Base-by-base conservation (phyloP, 2,329 filamentous ascomycete genomes). In the Fusarium xyrophilum region DNA sequence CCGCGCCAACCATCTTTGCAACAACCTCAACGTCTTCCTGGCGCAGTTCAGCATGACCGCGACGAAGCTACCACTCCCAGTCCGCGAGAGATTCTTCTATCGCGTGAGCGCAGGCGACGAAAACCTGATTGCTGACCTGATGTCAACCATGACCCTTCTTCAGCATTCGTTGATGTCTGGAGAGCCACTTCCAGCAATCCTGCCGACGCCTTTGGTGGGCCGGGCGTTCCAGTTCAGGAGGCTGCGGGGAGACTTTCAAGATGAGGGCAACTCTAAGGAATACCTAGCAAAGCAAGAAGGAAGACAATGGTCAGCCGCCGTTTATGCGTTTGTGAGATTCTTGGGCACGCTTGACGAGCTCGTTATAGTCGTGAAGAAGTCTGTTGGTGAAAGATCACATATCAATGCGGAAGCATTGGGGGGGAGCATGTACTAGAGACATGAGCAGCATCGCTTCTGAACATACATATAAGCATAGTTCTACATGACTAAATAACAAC, bases 241-340 rank as follows among this genome's bases (percentile, higher is more conserved):
- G n/a, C 25, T 63, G 9, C 53, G 61, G 7, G 59, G 59, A 3
- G 60, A 63, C 6, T 33, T 63, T 7, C 59, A 63, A 10, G 59
- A 63, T 19, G 60, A 63, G 9, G 60, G 27, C 0, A 63, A 63
- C 7, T 21, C 40, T 8, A 63, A 38, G 7, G 60, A 50, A 8
- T 63, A 63, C 5, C 19, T 63, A 1, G 43, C 50, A 9, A 42
- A 21, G 2, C 42, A 55, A 14, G 50, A 63, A 10, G 60, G 60
- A 12, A 63, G 59, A 3, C 60, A 63, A 12, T 63, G 60, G 60
- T 63, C 59, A 3, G 50, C 60, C 1, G 60, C 60, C 12, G 60
- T 63, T 25, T 63, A 63, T 38, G 23, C 60, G 2, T 63, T 63
- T 32, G 60, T 63, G n/a, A 33, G 60, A 14, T 63, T 63, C 7